Base-by-base conservation (phyloP, 352 stramenopile species). In the Globisporangium mamillatum region DNA sequence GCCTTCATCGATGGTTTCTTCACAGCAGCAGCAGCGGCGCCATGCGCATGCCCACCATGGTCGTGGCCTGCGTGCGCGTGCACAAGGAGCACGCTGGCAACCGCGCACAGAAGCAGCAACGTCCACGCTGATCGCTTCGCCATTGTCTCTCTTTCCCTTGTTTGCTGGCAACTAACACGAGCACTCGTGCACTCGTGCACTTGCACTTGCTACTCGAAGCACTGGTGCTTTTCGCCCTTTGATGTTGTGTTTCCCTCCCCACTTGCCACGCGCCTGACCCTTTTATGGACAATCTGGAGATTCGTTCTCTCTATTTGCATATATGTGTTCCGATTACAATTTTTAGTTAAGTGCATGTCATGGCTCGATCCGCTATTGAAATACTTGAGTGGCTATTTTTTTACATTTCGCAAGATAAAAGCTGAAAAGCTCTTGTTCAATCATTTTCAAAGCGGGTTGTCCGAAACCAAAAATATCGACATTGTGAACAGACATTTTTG, bases 31-130 rank as follows among this genome's bases (percentile, higher is more conserved):
- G 32, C n/a, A 14, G 71, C 54, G 12, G 74, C 8, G 0, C 8
- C 48, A 44, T 78, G 63, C 1, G 69, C 53, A 38, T 76, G 61
- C 9, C 12, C 9, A 32, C 75, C 50, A 36, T 79, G 69, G 50
- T 73, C 67, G 59, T 78, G 66, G 7, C 55, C 64, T 16, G 44
- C 64, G 22, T 70, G 64, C 24, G 64, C 64, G 20, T 41, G 41
- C 41, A 46, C 41, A 10, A 46, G n/a, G n/a, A 65, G 55, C 22
- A 53, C 27, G 10, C 59, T 18, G 9, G 25, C n/a, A 20, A 63
- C 38, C 22, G 32, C 44, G 7, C 54, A 34, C 8, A 59, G 41
- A 16, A 57, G 22, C 12, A 69, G 55, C 41, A 24, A 22, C 53
- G 36, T 68, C 22, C 58, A 29, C 38, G 24, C 9, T 3, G 24